Percentiles rank a stretch among this genome's conserved stretches.
Evolutionary conservation across 768 basidiomycete genomes (phyloP).

Genomic region (Gloeophyllum trabeum): DNA sequence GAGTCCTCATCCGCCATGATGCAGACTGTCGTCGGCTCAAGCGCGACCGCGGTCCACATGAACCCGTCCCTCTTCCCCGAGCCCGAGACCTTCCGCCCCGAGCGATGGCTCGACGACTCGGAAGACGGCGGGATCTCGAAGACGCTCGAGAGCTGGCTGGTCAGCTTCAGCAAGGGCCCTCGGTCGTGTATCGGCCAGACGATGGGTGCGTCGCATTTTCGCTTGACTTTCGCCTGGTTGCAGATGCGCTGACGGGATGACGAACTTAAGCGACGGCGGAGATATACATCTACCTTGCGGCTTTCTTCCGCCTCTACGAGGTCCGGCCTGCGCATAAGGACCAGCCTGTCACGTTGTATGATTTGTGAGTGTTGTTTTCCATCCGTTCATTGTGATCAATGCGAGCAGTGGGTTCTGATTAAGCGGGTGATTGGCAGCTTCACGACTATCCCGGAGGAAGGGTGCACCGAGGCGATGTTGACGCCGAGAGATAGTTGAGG

Average conservation of each 20-base stretch:
- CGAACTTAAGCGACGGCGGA: neutral
- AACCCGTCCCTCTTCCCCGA: constrained; percentile 29
- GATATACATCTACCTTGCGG: neutral
- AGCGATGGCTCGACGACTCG: constrained; percentile 31
- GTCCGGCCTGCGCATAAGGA: neutral
- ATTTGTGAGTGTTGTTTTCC: neutral
- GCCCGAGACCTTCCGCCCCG: constrained; percentile 26
- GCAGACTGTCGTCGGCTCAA: constrained; percentile 31
- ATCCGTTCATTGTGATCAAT: too few species aligned
- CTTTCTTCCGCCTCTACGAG: neutral
- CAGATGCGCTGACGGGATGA: neutral
- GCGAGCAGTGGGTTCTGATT: too few species aligned
- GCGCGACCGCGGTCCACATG: constrained; percentile 25
- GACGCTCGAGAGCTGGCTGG: constrained; percentile 28
- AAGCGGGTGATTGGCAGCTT: too few species aligned
- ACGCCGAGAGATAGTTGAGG: too few species aligned
- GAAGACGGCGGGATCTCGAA: constrained; percentile 10
- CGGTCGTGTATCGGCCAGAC: neutral
- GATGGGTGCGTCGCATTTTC: neutral
- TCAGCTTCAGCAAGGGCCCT: constrained; percentile 6
- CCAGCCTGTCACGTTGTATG: neutral
- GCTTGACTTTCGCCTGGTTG: neutral
- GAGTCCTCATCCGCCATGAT: neutral
- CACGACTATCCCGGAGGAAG: too few species aligned
- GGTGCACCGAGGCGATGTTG: too few species aligned